Percentiles rank a stretch among this genome's conserved stretches.
Conservation (phyloP, 1,284 basidiomycete species). For the Rhodotorula sp. region DNA sequence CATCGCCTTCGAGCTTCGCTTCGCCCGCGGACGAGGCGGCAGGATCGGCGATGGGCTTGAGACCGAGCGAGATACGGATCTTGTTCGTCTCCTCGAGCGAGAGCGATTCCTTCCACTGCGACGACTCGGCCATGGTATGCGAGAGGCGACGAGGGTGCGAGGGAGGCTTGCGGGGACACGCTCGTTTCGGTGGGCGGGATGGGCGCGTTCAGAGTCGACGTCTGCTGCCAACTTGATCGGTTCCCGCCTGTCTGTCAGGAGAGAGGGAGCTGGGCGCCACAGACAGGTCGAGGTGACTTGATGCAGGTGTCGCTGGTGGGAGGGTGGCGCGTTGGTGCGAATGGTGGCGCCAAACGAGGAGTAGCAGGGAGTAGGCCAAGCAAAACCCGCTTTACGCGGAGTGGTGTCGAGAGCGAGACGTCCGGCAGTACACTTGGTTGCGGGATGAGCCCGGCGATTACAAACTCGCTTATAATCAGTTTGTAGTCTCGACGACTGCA, state of each 20-base stretch:
- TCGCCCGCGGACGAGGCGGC: constrained; percentile 52
- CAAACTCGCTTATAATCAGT: too few species aligned
- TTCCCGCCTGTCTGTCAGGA: not conserved
- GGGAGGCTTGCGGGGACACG: not conserved
- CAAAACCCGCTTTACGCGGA: too few species aligned
- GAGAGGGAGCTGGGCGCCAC: not conserved
- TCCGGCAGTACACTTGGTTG: too few species aligned
- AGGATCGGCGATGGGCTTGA: constrained; percentile 82
- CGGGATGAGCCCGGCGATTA: too few species aligned
- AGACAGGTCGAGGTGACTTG: not conserved
- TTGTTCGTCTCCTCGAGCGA: constrained; percentile 97
- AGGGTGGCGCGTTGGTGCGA: too few species aligned
- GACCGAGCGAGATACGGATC: constrained; percentile 88
- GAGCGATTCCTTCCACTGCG: constrained; percentile 63
- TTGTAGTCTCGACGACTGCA: too few species aligned
- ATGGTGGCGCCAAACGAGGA: too few species aligned
- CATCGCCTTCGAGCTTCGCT: constrained; percentile 33
- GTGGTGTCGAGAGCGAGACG: too few species aligned
- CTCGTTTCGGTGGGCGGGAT: not conserved
- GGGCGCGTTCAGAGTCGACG: not conserved
- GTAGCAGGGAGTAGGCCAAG: too few species aligned
- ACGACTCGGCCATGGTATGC: constrained; percentile 17
- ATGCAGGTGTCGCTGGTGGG: too few species aligned
- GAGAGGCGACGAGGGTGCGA: not conserved
- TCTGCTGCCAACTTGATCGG: not conserved